Base-by-base conservation (phyloP, 139 green algal species). In the Chlorella sp. region DNA sequence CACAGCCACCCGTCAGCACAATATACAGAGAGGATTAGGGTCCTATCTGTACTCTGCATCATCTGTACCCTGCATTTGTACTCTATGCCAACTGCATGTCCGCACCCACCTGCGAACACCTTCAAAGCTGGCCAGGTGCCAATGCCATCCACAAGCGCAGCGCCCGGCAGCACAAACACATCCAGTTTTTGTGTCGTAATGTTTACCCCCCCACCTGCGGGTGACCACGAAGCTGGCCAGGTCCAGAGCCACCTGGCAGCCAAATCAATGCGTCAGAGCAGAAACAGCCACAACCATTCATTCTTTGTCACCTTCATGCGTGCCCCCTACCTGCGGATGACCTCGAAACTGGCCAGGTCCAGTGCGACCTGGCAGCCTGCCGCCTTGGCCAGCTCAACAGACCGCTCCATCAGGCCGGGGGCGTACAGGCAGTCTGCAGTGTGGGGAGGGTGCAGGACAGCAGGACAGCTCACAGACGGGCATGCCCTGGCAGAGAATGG, bases 271-370 rank as follows among this genome's bases (percentile, higher is more conserved):
- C n/a, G n/a, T n/a, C n/a, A n/a, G n/a, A n/a, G n/a, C n/a, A n/a
- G n/a, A n/a, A n/a, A n/a, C n/a, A n/a, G n/a, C n/a, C n/a, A n/a
- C n/a, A n/a, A n/a, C n/a, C n/a, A n/a, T n/a, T n/a, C n/a, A n/a
- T n/a, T n/a, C n/a, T n/a, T n/a, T n/a, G n/a, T n/a, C n/a, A n/a
- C n/a, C n/a, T n/a, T n/a, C n/a, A n/a, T n/a, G n/a, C n/a, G n/a
- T n/a, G 22, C 75, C 7, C 4, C 68, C 24, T 3, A 57, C 85
- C 85, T 89, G 42, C 92, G 84, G n/a, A 97, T 93, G 21, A 97
- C 86, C 87, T 97, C 95, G 80, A 95, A 97, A n/a, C 89, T 94
- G 1, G 92, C 95, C 79, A 97, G 87, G 81, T 97, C 95, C 75
- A 97, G 81, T 0, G 94, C 93, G 37, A 97, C 91, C 19, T 84